Evolutionary conservation across 768 basidiomycete genomes (phyloP).

Genomic region (Agrocybe pediades): DNA sequence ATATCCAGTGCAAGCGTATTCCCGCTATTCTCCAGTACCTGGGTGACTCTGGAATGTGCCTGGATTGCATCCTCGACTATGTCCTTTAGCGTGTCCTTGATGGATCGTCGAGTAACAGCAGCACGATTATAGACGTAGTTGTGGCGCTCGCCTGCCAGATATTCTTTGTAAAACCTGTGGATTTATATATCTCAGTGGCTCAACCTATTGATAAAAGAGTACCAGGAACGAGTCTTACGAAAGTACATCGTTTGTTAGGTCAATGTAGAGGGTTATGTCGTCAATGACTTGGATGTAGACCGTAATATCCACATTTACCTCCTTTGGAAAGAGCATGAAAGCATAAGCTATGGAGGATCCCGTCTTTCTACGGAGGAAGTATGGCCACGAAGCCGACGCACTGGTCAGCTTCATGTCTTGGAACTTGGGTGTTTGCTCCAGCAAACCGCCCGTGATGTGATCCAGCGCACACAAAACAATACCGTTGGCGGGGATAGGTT

Average conservation of each 20-base stretch:
- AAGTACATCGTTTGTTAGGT: background rate
- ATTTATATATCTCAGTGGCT: background rate
- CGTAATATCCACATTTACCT: background rate
- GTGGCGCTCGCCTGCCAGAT: constrained; percentile 1
- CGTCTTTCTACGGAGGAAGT: background rate
- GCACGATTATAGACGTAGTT: constrained; percentile 3
- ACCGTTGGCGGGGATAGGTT: background rate
- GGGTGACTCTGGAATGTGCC: background rate
- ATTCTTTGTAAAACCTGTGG: constrained; percentile 6
- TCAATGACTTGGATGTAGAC: background rate
- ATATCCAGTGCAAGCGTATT: background rate
- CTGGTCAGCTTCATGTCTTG: background rate
- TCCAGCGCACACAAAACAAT: background rate
- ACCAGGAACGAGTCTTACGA: background rate
- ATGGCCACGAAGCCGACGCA: background rate
- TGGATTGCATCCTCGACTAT: background rate
- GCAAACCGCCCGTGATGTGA: background rate
- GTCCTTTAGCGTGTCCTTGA: constrained; percentile 1
- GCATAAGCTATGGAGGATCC: background rate
- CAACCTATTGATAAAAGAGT: background rate
- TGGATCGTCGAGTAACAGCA: background rate
- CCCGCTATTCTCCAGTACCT: background rate
- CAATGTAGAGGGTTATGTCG: background rate
- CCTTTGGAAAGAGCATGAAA: constrained; percentile 1
- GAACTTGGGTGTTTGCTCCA: background rate